Evolutionary conservation across 345 rosid genomes (phyloP).

Genomic region (Xanthoceras sorbifolium): DNA sequence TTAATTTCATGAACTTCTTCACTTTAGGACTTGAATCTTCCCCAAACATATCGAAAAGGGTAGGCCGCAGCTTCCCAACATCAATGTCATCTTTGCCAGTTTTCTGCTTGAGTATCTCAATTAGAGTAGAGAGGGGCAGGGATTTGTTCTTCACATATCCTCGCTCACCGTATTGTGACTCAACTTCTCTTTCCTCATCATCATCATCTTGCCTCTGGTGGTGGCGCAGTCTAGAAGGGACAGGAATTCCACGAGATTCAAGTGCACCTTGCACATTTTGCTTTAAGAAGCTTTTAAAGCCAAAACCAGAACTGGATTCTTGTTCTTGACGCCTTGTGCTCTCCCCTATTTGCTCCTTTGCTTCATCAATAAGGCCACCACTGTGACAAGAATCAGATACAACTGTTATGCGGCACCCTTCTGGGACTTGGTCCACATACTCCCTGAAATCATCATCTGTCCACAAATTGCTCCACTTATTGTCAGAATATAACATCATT

Average conservation of each 20-base stretch:
- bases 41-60: conserved; percentile 79
- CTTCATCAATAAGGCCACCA: conserved; percentile 90
- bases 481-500: conserved; percentile 3
- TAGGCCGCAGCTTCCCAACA: conserved; percentile 83
- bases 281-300: conserved; percentile 55
- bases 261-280: conserved; percentile 50
- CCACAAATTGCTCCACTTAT: conserved; percentile 7
- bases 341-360: conserved; percentile 95
- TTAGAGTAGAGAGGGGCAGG: conserved; percentile 77
- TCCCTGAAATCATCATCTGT: conserved; percentile 95
- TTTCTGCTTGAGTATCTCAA: conserved; percentile 84
- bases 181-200: conserved; percentile 35
- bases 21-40: conserved; percentile 92
- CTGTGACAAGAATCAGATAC: conserved; percentile 96
- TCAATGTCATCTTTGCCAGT: conserved; percentile 81
- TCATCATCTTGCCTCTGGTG: conserved; percentile 40
- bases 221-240: conserved; percentile 50
- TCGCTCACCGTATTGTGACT: conserved; percentile 36
- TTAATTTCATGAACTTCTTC: conserved; percentile 92
- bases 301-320: conserved; percentile 41
- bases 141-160: conserved; percentile 61
- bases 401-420: conserved; percentile 63
- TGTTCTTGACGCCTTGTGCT: conserved; percentile 54
- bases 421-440: conserved; percentile 67
- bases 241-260: conserved; percentile 62